Percentiles rank a stretch among this genome's conserved stretches.
phyloP scores from a whole-genome alignment of 257 asterid genomes.

The Fraxinus excelsior region DNA sequence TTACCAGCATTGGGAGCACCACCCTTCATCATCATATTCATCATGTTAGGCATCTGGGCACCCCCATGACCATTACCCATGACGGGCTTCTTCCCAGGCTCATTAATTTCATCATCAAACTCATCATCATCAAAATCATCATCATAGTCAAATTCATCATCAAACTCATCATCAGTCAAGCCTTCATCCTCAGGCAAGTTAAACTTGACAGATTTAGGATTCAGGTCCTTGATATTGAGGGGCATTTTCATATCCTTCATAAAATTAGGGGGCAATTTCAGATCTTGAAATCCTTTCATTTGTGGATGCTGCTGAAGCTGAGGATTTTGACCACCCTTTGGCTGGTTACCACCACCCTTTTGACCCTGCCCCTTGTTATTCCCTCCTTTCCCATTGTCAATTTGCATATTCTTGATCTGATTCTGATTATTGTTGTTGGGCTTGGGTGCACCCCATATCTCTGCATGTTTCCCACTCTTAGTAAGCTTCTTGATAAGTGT shows the following conservation, averaged over 20 bases:
- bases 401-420: conserved; percentile 65
- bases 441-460: conserved; percentile 84
- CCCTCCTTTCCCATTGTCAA: conserved; percentile 56
- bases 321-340: conserved; percentile 38
- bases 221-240: conserved; percentile 32
- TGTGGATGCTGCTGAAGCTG: conserved; percentile 44
- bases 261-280: conserved; percentile 58
- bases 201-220: conserved; percentile 62
- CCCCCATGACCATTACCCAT: conserved; percentile 37
- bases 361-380: conserved; percentile 43
- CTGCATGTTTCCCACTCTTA: conserved; percentile 83
- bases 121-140: conserved; percentile 24
- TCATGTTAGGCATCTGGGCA: conserved; percentile 46
- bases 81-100: conserved; percentile 46
- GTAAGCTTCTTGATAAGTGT: conserved; percentile 81
- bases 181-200: conserved; percentile 37
- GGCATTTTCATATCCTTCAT: conserved; percentile 52
- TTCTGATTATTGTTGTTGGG: conserved; percentile 46
- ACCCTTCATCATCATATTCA: conserved; percentile 53
- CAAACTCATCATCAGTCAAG: conserved; percentile 15
- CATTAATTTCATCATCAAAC: conserved; percentile 47
- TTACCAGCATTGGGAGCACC: conserved; percentile 18
- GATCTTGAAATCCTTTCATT: conserved; percentile 54
- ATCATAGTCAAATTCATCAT: conserved; percentile 37
- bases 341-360: conserved; percentile 41